A percentile compares a stretch with the other conserved stretches of the same genome.
These are phyloP conservation scores for Colletotrichum sp. DNA, from an alignment of 2,329 filamentous ascomycete species.

Conservation along the genomic window DNA sequence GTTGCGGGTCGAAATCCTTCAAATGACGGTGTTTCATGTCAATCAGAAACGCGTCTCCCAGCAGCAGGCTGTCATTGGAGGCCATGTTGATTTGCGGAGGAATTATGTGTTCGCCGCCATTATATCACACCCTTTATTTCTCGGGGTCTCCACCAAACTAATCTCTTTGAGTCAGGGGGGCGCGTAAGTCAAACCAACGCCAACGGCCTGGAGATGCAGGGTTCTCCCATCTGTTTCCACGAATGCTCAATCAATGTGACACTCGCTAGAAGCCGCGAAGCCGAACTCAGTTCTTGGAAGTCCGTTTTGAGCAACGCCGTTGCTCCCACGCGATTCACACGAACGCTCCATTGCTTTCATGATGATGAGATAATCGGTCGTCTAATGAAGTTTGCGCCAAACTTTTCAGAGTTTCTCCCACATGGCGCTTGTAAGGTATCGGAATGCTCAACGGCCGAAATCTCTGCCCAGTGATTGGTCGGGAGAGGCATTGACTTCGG, in stretches of 20 bases:
- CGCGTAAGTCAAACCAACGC: neutral
- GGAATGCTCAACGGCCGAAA: neutral
- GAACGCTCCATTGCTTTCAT: neutral
- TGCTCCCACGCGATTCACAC: neutral
- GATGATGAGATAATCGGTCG: neutral
- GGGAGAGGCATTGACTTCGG: neutral
- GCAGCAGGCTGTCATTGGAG: neutral
- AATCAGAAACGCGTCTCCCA: neutral
- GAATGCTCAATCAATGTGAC: conserved; percentile 4
- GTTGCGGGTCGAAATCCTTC: neutral
- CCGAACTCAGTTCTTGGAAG: neutral
- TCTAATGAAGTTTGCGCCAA: neutral
- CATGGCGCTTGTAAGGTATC: neutral
- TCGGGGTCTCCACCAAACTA: neutral
- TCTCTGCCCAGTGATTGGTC: neutral
- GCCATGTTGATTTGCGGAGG: conserved; percentile 1
- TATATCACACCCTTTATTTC: neutral
- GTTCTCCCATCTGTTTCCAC: neutral
- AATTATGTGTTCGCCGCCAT: neutral
- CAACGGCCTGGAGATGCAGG: neutral
- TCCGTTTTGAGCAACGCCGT: neutral
- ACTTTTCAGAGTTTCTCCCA: neutral
- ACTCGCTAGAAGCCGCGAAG: neutral
- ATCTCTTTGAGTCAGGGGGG: conserved; percentile 1
- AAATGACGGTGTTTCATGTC: neutral